Evolutionary conservation across 1,284 basidiomycete genomes (phyloP).

Genomic region (Ceratobasidium papillatum): DNA sequence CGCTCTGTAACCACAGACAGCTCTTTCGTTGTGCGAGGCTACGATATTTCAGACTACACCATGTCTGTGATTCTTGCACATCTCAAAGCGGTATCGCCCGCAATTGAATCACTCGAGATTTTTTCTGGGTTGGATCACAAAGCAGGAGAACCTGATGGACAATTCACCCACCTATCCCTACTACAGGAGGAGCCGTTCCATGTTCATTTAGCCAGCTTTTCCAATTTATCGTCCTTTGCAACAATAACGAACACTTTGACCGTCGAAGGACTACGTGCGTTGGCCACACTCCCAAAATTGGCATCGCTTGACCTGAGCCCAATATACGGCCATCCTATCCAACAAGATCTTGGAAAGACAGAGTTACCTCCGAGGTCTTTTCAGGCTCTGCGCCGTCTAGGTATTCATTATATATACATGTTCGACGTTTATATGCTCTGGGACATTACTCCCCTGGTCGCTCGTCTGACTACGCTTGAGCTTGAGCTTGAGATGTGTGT

Average conservation of each 20-base stretch:
- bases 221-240: not conserved
- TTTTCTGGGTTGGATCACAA: not conserved
- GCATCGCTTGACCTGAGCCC: not conserved
- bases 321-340: no score
- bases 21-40: not conserved
- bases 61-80: not conserved
- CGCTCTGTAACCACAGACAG: not conserved
- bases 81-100: not conserved
- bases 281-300: not conserved
- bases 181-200: not conserved
- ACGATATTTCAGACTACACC: not conserved
- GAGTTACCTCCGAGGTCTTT: no score
- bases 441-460: no score
- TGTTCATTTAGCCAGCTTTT: not conserved
- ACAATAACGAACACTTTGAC: not conserved
- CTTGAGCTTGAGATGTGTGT: no score
- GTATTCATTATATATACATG: no score
- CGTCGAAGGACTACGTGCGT: not conserved
- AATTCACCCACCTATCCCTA: not conserved
- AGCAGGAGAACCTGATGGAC: not conserved
- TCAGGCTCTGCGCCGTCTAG: no score
- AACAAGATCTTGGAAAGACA: no score
- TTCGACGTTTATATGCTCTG: no score
- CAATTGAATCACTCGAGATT: not conserved
- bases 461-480: no score